phyloP scores from a whole-genome alignment of 441 rosid genomes.

The Pelargonium australe region DNA sequence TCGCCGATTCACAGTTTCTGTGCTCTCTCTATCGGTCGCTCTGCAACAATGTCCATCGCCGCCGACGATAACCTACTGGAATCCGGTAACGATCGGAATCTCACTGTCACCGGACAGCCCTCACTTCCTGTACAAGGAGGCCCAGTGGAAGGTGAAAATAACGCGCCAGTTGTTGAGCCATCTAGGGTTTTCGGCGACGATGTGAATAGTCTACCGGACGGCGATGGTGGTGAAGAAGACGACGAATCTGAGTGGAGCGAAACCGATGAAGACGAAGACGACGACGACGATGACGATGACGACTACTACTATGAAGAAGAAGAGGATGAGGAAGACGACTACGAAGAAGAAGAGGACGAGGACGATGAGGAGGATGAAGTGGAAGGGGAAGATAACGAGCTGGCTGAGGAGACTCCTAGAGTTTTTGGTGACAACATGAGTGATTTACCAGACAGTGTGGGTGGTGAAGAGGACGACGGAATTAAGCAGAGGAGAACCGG shows the following conservation, averaged over 20 bases:
- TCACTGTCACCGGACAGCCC: not conserved
- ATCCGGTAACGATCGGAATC: too few species aligned
- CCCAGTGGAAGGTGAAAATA: too few species aligned
- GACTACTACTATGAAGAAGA: constrained; percentile 1
- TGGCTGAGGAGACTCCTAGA: constrained; percentile 24
- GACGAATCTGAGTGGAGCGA: not conserved
- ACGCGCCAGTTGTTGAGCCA: too few species aligned
- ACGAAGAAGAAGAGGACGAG: constrained; percentile 20
- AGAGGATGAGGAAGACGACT: constrained; percentile 24
- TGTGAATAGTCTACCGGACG: too few species aligned
- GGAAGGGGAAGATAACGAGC: constrained; percentile 19
- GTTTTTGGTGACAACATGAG: constrained; percentile 12
- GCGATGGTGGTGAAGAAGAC: not conserved
- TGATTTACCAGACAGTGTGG: constrained; percentile 9
- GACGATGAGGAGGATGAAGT: constrained; percentile 25
- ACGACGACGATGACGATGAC: not conserved
- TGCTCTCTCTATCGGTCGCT: too few species aligned
- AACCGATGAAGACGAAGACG: constrained; percentile 12
- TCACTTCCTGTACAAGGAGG: not conserved
- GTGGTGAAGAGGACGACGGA: constrained; percentile 17
- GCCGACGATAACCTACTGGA: too few species aligned
- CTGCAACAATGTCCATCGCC: too few species aligned
- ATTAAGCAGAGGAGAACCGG: constrained; percentile 28
- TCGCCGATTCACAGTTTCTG: too few species aligned
- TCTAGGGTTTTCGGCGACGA: too few species aligned